Conservation (phyloP, 2,329 filamentous ascomycete species). For the Rutstroemia sp. region DNA sequence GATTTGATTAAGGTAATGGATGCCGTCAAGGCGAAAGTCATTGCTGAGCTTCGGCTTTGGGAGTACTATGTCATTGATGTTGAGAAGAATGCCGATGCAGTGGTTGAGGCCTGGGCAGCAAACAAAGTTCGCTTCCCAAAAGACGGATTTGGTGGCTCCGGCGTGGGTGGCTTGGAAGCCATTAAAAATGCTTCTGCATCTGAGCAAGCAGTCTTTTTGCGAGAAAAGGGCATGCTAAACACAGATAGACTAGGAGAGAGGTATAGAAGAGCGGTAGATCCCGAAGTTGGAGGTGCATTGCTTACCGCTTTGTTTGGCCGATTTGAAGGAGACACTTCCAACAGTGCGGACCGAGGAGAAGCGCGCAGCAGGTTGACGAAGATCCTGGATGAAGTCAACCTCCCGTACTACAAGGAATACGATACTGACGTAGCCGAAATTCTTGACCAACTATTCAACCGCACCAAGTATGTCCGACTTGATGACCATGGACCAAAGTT, state of each 20-base stretch:
- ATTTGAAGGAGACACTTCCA: slow-evolving; percentile 45
- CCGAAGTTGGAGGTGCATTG: slow-evolving; percentile 61
- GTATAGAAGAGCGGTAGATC: slow-evolving; percentile 64
- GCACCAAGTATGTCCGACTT: slow-evolving; percentile 90
- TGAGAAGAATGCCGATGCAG: slow-evolving; percentile 60
- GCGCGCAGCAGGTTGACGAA: slow-evolving; percentile 49
- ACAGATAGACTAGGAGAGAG: slow-evolving; percentile 72
- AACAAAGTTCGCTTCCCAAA: slow-evolving; percentile 50
- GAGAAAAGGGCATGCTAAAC: slow-evolving; percentile 61
- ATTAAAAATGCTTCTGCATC: slow-evolving; percentile 49
- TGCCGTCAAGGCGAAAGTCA: slow-evolving; percentile 71
- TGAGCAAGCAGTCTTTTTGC: slow-evolving; percentile 48
- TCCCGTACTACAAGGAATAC: slow-evolving; percentile 87
- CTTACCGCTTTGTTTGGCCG: slow-evolving; percentile 62
- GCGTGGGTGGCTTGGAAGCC: slow-evolving; percentile 42
- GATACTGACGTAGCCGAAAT: slow-evolving; percentile 77
- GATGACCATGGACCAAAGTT: slow-evolving; percentile 85
- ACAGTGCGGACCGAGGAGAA: slow-evolving; percentile 42
- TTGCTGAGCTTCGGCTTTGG: slow-evolving; percentile 76
- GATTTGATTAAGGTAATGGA: slow-evolving; percentile 80
- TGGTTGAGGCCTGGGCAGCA: slow-evolving; percentile 63
- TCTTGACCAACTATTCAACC: slow-evolving; percentile 84
- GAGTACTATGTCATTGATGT: slow-evolving; percentile 87
- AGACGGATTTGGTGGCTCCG: slow-evolving; percentile 40
- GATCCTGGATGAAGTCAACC: slow-evolving; percentile 76